These are phyloP conservation scores for Circinella umbellata DNA, from an alignment of 371 early-diverging fungal genomes.

Conservation along the genomic window DNA sequence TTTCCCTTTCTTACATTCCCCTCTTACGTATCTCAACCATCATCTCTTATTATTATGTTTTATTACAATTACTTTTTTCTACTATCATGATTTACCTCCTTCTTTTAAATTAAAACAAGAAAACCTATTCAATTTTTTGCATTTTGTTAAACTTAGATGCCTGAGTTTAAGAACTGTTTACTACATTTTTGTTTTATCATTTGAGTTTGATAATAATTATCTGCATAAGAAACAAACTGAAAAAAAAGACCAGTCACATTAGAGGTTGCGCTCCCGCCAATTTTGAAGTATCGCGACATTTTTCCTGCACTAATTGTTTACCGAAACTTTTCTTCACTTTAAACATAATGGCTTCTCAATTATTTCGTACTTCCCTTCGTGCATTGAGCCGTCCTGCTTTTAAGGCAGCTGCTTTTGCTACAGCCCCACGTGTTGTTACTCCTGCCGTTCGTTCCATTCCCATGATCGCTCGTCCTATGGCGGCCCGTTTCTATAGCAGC, in stretches of 20 bases:
- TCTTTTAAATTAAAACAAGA: not conserved
- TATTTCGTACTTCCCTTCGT: slow-evolving; percentile 47
- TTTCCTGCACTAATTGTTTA: not conserved
- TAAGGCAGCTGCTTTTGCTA: slow-evolving; percentile 20
- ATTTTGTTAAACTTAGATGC: too few relatives aligned
- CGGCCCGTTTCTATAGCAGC: slow-evolving; percentile 29
- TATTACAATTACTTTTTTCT: slow-evolving; percentile 1
- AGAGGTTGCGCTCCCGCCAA: too few relatives aligned
- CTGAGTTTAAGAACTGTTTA: too few relatives aligned
- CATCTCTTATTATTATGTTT: not conserved
- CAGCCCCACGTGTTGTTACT: slow-evolving; percentile 19
- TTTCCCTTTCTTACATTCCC: not conserved
- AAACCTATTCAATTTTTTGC: not conserved
- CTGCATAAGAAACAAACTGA: too few relatives aligned
- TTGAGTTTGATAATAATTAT: too few relatives aligned
- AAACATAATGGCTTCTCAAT: slow-evolving; percentile 39
- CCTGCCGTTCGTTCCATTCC: slow-evolving; percentile 31
- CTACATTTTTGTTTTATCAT: too few relatives aligned
- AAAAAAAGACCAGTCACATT: too few relatives aligned
- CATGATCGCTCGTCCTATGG: slow-evolving; percentile 29
- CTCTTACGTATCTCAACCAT: not conserved
- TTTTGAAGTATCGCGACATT: too few relatives aligned
- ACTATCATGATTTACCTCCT: not conserved
- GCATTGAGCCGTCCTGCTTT: slow-evolving; percentile 36
- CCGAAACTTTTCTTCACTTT: not conserved